phyloP scores from a whole-genome alignment of 495 filamentous ascomycete genomes.

The Penicillium cataractarum region DNA sequence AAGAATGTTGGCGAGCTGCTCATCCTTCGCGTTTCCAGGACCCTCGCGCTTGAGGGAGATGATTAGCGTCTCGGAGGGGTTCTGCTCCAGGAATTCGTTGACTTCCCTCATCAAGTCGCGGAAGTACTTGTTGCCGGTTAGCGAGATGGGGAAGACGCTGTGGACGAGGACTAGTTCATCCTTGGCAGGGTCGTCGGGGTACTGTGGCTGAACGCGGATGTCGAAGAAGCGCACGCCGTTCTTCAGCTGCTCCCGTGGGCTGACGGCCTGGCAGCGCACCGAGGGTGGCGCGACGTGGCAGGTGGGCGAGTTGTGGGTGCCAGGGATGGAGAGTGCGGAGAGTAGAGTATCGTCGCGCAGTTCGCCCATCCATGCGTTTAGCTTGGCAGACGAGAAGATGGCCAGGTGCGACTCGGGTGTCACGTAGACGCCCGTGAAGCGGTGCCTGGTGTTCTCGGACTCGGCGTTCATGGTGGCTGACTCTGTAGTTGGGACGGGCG shows the following conservation, averaged over 20 bases:
- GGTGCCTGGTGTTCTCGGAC: slow-evolving; percentile 56
- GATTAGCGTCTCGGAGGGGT: slow-evolving; percentile 82
- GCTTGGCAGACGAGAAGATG: slow-evolving; percentile 71
- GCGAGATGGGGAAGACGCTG: slow-evolving; percentile 74
- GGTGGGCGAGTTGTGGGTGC: slow-evolving; percentile 93
- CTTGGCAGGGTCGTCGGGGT: slow-evolving; percentile 55
- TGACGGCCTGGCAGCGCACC: slow-evolving; percentile 89
- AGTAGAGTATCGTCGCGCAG: slow-evolving; percentile 69
- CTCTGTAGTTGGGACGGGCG: slow-evolving; percentile 56
- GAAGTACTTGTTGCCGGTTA: slow-evolving; percentile 75
- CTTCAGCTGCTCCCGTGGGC: slow-evolving; percentile 72
- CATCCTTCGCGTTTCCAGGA: slow-evolving; percentile 75
- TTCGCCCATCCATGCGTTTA: slow-evolving; percentile 79
- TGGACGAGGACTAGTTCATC: slow-evolving; percentile 71
- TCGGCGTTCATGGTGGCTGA: slow-evolving; percentile 60
- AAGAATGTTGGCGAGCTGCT: slow-evolving; percentile 73
- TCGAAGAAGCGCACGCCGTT: slow-evolving; percentile 97
- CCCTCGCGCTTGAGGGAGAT: slow-evolving; percentile 93
- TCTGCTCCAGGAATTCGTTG: slow-evolving; percentile 71
- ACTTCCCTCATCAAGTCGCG: slow-evolving; percentile 68
- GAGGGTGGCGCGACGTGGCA: slow-evolving; percentile 82
- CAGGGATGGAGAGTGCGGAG: slow-evolving; percentile 85
- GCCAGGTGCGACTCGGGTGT: slow-evolving; percentile 66
- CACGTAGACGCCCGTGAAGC: slow-evolving; percentile 76
- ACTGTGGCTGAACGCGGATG: slow-evolving; percentile 72